These are phyloP conservation scores for Gaertneriomyces sp. DNA, from an alignment of 192 early-diverging fungal genomes.

Conservation along the genomic window DNA sequence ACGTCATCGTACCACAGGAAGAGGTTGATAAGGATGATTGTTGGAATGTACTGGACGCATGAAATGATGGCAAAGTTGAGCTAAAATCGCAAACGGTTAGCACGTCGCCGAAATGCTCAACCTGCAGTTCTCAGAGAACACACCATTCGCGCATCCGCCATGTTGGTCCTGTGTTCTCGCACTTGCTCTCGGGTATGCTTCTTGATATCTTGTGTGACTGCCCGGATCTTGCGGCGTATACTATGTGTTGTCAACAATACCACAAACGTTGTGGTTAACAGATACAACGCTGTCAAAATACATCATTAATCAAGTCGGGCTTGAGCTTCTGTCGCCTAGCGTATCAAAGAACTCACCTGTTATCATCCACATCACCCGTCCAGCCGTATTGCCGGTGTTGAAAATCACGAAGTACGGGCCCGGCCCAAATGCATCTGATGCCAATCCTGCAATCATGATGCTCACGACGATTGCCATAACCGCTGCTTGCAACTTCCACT, in stretches of 20 bases:
- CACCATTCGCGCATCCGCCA: background rate
- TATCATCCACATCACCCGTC: background rate
- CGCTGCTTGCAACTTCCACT: conserved; percentile 3
- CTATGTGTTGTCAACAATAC: background rate
- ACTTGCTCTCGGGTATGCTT: background rate
- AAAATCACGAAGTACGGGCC: background rate
- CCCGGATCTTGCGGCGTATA: conserved; percentile 3
- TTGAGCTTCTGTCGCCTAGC: background rate
- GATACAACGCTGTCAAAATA: background rate
- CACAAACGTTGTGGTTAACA: background rate
- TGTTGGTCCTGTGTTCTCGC: background rate
- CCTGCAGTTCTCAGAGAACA: background rate
- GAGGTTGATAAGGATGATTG: background rate
- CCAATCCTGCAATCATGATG: background rate
- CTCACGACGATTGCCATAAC: background rate
- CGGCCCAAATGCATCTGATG: background rate
- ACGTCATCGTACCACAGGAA: background rate
- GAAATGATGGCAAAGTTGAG: conserved; percentile 6
- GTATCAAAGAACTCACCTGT: background rate
- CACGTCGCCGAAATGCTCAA: background rate
- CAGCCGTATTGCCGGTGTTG: background rate
- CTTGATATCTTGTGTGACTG: background rate
- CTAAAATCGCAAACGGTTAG: background rate
- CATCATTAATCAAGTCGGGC: background rate
- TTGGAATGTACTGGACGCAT: background rate